phyloP scores from a whole-genome alignment of 208 protist genomes.

The Crithidia expoeki region DNA sequence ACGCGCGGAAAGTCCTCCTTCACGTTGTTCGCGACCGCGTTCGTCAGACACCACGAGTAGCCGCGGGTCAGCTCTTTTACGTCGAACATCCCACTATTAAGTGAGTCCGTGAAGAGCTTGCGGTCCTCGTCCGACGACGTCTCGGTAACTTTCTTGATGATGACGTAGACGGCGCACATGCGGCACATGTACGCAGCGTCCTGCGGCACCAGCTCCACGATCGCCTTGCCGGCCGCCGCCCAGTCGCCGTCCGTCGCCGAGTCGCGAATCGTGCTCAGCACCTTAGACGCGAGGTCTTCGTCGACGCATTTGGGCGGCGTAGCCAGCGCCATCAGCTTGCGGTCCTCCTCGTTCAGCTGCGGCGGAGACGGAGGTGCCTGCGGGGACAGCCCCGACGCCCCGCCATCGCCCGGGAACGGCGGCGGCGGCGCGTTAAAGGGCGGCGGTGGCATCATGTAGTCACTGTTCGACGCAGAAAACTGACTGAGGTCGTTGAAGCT shows the following conservation, averaged over 20 bases:
- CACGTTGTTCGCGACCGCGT: slow-evolving; percentile 58
- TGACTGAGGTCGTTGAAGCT: slow-evolving; percentile 59
- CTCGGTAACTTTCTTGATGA: slow-evolving; percentile 57
- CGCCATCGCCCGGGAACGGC: slow-evolving; percentile 23
- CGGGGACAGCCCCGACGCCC: slow-evolving; percentile 14
- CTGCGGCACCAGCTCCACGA: slow-evolving; percentile 47
- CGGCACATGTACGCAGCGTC: slow-evolving; percentile 50
- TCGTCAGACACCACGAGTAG: slow-evolving; percentile 80
- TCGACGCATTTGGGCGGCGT: slow-evolving; percentile 67
- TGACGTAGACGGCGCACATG: slow-evolving; percentile 70
- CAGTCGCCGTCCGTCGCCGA: slow-evolving; percentile 60
- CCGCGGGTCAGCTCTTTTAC: slow-evolving; percentile 61
- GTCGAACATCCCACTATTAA: slow-evolving; percentile 65
- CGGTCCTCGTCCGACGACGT: slow-evolving; percentile 57
- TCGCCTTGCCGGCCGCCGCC: slow-evolving; percentile 34
- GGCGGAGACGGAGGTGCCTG: slow-evolving; percentile 5
- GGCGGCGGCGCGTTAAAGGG: slow-evolving; percentile 28
- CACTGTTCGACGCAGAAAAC: slow-evolving; percentile 24
- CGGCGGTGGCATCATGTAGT: slow-evolving; percentile 31
- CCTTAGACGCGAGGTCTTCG: slow-evolving; percentile 46
- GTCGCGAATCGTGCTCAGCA: slow-evolving; percentile 69
- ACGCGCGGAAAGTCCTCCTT: slow-evolving; percentile 75
- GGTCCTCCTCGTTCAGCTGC: slow-evolving; percentile 62
- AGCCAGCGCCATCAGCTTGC: slow-evolving; percentile 68
- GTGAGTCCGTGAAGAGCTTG: slow-evolving; percentile 41